These are phyloP conservation scores for Juglanconis sp. DNA, from an alignment of 2,329 filamentous ascomycete genomes.

Conservation along the genomic window DNA sequence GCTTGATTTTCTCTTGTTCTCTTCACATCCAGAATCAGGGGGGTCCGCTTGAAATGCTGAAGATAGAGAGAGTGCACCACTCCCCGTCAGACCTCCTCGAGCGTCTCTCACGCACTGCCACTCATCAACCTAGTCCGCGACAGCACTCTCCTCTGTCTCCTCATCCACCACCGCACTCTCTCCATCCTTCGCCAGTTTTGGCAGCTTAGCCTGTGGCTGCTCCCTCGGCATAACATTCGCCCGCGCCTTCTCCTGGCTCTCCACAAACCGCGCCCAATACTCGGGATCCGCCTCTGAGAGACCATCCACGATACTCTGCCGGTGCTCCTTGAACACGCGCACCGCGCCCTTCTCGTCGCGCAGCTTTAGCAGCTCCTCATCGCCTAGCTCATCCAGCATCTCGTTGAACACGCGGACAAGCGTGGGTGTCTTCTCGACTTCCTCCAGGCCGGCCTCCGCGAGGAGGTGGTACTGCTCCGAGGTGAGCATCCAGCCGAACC, in stretches of 20 bases:
- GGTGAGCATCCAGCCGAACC: conserved; percentile 46
- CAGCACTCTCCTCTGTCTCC: neutral
- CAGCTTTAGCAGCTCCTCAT: conserved; percentile 53
- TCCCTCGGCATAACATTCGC: conserved; percentile 44
- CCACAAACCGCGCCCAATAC: conserved; percentile 61
- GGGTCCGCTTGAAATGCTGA: too few species aligned
- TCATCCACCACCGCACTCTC: neutral
- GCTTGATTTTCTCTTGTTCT: neutral
- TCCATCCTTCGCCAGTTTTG: neutral
- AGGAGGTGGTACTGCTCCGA: conserved; percentile 51
- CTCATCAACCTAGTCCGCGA: neutral
- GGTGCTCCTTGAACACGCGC: conserved; percentile 58
- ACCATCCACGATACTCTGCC: conserved; percentile 44
- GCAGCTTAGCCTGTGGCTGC: neutral
- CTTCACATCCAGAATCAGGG: too few species aligned
- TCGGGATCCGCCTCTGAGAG: conserved; percentile 62
- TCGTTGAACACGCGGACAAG: conserved; percentile 54
- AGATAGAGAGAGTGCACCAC: too few species aligned
- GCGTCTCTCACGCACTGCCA: neutral
- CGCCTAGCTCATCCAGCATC: conserved; percentile 61
- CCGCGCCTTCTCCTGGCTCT: conserved; percentile 57
- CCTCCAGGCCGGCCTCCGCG: conserved; percentile 38
- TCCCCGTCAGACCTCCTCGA: too few species aligned
- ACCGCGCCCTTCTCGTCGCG: conserved; percentile 58
- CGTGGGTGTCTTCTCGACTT: conserved; percentile 48